Percentiles rank a stretch among this genome's conserved stretches.
Evolutionary conservation across 2,329 filamentous ascomycete species (phyloP).

Genomic region (Lachnellula cervina): DNA sequence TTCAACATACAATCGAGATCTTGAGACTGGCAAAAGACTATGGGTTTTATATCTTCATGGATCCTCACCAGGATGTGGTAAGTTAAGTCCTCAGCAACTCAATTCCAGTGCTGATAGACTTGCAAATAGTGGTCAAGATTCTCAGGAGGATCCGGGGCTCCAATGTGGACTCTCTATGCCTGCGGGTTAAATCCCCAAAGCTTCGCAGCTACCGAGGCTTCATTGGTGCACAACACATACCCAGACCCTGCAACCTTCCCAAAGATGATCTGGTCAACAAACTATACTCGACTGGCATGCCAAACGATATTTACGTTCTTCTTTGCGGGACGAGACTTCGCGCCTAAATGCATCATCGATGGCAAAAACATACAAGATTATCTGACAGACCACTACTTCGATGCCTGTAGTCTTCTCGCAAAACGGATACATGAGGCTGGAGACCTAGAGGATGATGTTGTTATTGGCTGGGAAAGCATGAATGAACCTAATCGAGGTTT

Average conservation of each 20-base stretch:
- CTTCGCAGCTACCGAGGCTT: conserved; percentile 83
- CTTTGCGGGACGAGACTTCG: conserved; percentile 85
- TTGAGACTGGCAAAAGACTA: conserved; percentile 81
- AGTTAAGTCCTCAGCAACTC: conserved; percentile 33
- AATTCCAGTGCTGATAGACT: conserved; percentile 26
- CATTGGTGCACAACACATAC: conserved; percentile 92
- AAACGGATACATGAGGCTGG: conserved; percentile 83
- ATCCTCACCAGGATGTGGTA: conserved; percentile 96
- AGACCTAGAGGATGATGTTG: conserved; percentile 76
- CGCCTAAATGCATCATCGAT: conserved; percentile 92
- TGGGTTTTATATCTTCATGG: conserved; percentile 97
- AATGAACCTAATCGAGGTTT: conserved; percentile 93
- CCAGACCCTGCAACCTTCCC: conserved; percentile 80
- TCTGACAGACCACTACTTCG: conserved; percentile 79
- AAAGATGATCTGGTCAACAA: conserved; percentile 99
- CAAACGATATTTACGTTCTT: conserved; percentile 93
- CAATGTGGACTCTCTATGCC: conserved; percentile 96
- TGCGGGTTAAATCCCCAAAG: conserved; percentile 82
- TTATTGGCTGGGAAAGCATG: conserved; percentile 93
- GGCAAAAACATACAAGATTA: conserved; percentile 96
- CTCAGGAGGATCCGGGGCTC: conserved; percentile 89
- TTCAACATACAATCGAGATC: conserved; percentile 82
- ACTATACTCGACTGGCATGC: conserved; percentile 82
- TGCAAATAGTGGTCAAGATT: conserved; percentile 73
- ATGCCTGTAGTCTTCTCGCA: conserved; percentile 75